These are phyloP conservation scores for Ceratobasidium sp. DNA, from an alignment of 1,284 basidiomycete genomes.

Conservation along the genomic window DNA sequence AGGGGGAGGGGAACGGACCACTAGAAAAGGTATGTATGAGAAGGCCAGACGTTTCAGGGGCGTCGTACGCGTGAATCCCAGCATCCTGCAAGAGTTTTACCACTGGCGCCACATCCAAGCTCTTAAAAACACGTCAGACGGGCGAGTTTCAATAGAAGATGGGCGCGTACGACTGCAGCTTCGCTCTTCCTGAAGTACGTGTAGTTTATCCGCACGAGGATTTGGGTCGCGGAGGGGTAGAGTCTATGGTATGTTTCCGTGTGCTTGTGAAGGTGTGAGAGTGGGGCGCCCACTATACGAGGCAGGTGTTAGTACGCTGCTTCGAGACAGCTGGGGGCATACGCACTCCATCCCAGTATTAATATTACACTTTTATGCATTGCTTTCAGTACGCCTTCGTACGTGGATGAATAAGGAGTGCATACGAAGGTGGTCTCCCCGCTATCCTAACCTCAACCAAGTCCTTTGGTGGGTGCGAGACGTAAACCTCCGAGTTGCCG, in stretches of 20 bases:
- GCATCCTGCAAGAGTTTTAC: conserved; percentile 19
- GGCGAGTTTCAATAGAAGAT: not conserved
- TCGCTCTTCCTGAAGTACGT: conserved; percentile 8
- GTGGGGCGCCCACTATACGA: conserved; percentile 27
- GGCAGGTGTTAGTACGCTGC: not conserved
- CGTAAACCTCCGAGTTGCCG: conserved; percentile 13
- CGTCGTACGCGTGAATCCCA: conserved; percentile 4
- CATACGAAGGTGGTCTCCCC: conserved; percentile 12
- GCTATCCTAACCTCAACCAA: too few relatives aligned
- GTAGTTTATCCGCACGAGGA: conserved; percentile 13
- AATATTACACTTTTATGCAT: conserved; percentile 7
- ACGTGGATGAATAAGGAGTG: not conserved
- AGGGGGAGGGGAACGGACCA: not conserved
- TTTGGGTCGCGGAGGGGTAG: conserved; percentile 31
- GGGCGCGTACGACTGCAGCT: not conserved
- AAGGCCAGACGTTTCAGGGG: conserved; percentile 7
- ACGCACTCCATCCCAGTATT: conserved; percentile 34
- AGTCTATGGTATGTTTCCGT: conserved; percentile 24
- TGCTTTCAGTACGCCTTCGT: too few relatives aligned
- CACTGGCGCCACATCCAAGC: not conserved
- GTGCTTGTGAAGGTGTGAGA: conserved; percentile 26
- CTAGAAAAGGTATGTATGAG: conserved; percentile 22
- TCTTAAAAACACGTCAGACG: not conserved
- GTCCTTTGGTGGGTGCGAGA: conserved; percentile 16
- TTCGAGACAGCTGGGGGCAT: not conserved